Conservation (phyloP, 768 basidiomycete genomes). For the Lactarius trivialis region DNA sequence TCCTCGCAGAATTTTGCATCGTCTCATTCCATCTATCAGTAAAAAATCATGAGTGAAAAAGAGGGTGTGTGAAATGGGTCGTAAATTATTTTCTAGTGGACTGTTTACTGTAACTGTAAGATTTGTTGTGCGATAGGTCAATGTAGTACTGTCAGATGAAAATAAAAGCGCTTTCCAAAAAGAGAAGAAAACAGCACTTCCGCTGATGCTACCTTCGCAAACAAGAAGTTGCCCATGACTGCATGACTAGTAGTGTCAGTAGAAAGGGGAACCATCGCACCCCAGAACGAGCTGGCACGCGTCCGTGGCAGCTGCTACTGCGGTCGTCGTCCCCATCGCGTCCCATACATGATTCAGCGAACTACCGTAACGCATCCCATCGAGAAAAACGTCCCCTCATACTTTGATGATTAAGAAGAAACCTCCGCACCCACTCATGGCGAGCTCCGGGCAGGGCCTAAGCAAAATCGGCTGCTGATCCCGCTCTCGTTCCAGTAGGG, state of each 20-base stretch:
- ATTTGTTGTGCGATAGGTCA: too few species aligned
- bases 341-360: background rate
- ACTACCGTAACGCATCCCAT: background rate
- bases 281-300: background rate
- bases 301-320: background rate
- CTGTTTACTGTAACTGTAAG: too few species aligned
- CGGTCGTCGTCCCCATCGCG: background rate
- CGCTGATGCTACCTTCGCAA: background rate
- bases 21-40: background rate
- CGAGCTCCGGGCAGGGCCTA: background rate
- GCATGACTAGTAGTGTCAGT: background rate
- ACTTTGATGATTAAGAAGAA: slow-evolving; percentile 3
- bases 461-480: background rate
- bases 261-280: slow-evolving; percentile 12
- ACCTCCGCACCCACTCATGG: background rate
- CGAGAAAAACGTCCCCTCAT: background rate
- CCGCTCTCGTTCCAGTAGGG: slow-evolving; percentile 2
- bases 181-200: slow-evolving; percentile 1
- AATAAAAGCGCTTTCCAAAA: too few species aligned
- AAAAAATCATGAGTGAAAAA: background rate
- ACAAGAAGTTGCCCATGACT: background rate
- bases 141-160: too few species aligned
- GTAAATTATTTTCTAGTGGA: background rate
- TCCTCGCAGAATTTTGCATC: background rate
- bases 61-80: background rate